Evolutionary conservation across 2,329 filamentous ascomycete genomes (phyloP).

Genomic region (Raffaelea deltoideospora): DNA sequence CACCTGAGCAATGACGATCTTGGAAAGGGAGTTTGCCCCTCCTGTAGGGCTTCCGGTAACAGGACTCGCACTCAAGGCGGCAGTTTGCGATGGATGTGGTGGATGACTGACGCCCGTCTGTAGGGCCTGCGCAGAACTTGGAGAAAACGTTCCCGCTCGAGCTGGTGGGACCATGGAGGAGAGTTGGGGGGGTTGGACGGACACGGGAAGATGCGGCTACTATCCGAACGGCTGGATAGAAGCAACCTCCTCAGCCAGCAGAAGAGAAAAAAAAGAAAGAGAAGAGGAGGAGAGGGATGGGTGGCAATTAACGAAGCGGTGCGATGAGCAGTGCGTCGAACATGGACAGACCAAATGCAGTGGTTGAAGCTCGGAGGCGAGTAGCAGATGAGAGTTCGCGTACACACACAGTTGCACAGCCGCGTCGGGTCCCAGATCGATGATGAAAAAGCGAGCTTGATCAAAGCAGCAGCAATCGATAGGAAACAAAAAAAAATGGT

Average conservation of each 20-base stretch:
- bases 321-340: constrained; percentile 1
- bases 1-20: constrained; percentile 90
- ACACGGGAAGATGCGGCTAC: constrained; percentile 8
- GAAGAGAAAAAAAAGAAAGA: constrained; percentile 4
- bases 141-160: constrained; percentile 50
- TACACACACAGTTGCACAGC: too few species aligned
- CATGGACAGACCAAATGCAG: constrained; percentile 1
- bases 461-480: too few species aligned
- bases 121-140: constrained; percentile 41
- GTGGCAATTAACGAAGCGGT: neutral
- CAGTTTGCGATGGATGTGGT: constrained; percentile 40
- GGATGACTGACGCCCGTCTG: constrained; percentile 41
- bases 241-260: constrained; percentile 11
- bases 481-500: too few species aligned
- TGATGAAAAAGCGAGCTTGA: too few species aligned
- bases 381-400: neutral
- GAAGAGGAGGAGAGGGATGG: neutral
- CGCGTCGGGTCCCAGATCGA: too few species aligned
- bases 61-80: constrained; percentile 42
- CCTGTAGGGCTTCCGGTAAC: constrained; percentile 48
- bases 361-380: neutral
- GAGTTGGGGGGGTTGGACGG: constrained; percentile 4
- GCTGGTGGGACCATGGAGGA: constrained; percentile 41
- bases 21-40: constrained; percentile 58
- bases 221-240: constrained; percentile 11